Conservation (phyloP, 495 filamentous ascomycete genomes). For the Podospora fimiseda region DNA sequence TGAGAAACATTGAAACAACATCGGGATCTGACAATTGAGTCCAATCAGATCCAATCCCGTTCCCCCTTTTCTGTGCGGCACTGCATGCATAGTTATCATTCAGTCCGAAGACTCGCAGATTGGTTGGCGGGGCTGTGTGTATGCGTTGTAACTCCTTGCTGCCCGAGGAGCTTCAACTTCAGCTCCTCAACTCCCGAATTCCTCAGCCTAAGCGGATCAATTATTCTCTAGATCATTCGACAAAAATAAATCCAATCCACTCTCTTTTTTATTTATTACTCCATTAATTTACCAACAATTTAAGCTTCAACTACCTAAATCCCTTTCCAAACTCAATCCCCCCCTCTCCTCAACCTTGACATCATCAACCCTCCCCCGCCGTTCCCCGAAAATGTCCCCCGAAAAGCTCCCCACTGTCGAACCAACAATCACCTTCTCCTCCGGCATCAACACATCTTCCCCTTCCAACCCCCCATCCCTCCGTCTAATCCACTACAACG, state of each 20-base stretch:
- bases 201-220: too few species aligned
- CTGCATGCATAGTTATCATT: background rate
- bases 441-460: constrained; percentile 26
- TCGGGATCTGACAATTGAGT: background rate
- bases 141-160: background rate
- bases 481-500: constrained; percentile 83
- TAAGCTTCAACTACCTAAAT: too few species aligned
- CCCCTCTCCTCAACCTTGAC: background rate
- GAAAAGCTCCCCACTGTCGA: constrained; percentile 12
- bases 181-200: too few species aligned
- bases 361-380: too few species aligned
- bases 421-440: constrained; percentile 43
- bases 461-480: constrained; percentile 53
- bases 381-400: constrained; percentile 15
- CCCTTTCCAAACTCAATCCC: too few species aligned
- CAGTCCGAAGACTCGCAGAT: background rate
- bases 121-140: background rate
- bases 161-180: too few species aligned
- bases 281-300: too few species aligned
- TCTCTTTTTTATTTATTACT: too few species aligned
- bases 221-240: too few species aligned
- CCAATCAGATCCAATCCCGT: background rate
- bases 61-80: background rate
- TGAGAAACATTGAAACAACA: background rate
- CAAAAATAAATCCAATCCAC: too few species aligned